Conservation (phyloP, 371 early-diverging fungal genomes). For the Mortierella sp. region DNA sequence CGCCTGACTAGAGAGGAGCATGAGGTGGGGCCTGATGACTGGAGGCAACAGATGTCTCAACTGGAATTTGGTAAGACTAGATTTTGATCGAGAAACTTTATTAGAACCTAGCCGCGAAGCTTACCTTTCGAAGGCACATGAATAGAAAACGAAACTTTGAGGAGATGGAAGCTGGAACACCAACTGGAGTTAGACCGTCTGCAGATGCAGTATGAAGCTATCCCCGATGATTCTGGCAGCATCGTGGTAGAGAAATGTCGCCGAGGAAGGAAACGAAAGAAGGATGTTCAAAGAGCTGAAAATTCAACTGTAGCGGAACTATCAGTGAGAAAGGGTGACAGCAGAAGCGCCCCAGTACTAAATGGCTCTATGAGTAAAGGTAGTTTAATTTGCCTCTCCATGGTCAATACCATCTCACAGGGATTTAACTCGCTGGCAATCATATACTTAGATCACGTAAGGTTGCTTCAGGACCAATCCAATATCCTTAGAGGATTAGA, state of each 20-base stretch:
- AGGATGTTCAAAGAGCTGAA: background rate
- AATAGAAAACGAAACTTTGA: constrained; percentile 20
- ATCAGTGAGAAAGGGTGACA: background rate
- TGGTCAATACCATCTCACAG: too few relatives aligned
- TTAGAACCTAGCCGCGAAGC: background rate
- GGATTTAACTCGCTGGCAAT: background rate
- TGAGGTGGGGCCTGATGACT: background rate
- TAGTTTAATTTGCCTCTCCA: background rate
- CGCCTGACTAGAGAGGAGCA: background rate
- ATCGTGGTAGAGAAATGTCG: background rate
- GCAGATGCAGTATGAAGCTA: background rate
- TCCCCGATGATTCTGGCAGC: background rate
- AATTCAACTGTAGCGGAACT: background rate
- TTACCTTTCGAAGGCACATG: background rate
- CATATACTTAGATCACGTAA: background rate
- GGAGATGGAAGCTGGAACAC: constrained; percentile 22
- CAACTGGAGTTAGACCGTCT: constrained; percentile 4
- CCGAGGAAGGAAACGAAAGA: constrained; percentile 13
- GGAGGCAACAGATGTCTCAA: background rate
- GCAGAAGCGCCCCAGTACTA: background rate
- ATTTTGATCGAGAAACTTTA: background rate
- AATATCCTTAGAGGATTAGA: constrained; percentile 13
- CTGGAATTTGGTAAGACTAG: background rate
- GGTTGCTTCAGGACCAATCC: background rate
- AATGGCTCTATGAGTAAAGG: background rate